A percentile compares a stretch with the other conserved stretches of the same genome.
Conservation (phyloP, 2,329 filamentous ascomycete species). For the Arthrobotrys sinensis region DNA sequence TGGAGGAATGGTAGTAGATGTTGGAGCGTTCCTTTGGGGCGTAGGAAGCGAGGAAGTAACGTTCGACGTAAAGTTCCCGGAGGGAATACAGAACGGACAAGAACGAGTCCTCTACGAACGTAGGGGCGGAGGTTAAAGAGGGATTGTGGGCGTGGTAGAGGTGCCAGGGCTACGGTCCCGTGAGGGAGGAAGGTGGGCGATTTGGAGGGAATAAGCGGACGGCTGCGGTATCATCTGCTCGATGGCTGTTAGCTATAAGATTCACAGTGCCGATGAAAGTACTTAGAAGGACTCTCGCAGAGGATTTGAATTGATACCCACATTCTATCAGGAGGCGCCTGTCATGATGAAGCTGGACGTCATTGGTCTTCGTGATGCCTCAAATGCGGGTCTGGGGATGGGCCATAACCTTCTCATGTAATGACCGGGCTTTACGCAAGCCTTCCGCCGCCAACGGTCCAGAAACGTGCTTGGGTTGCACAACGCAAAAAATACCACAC, state of each 20-base stretch:
- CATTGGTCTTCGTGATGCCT: slow-evolving; percentile 33
- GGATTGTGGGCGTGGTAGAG: slow-evolving; percentile 48
- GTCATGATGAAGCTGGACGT: slow-evolving; percentile 36
- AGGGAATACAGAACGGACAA: slow-evolving; percentile 49
- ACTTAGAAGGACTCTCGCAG: neutral
- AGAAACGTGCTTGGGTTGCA: slow-evolving; percentile 40
- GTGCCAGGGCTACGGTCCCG: slow-evolving; percentile 56
- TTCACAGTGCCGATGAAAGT: neutral
- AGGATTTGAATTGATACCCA: slow-evolving; percentile 34
- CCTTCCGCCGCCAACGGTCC: slow-evolving; percentile 30
- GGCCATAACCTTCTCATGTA: neutral
- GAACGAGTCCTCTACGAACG: slow-evolving; percentile 27
- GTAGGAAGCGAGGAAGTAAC: slow-evolving; percentile 56
- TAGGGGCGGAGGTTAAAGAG: slow-evolving; percentile 57
- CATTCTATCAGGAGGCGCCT: slow-evolving; percentile 38
- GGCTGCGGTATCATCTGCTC: slow-evolving; percentile 52
- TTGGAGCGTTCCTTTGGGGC: slow-evolving; percentile 38
- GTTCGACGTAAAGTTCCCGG: slow-evolving; percentile 45
- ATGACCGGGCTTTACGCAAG: slow-evolving; percentile 18
- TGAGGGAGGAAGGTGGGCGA: slow-evolving; percentile 32
- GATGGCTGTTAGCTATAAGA: slow-evolving; percentile 14
- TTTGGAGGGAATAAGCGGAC: slow-evolving; percentile 35
- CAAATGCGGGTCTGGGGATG: slow-evolving; percentile 22
- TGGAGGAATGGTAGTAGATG: slow-evolving; percentile 37
- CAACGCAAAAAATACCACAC: slow-evolving; percentile 37